Percentiles rank a stretch among this genome's conserved stretches.
Evolutionary conservation across 1,139 yeast genomes (phyloP).

Genomic region (Candida anutae): DNA sequence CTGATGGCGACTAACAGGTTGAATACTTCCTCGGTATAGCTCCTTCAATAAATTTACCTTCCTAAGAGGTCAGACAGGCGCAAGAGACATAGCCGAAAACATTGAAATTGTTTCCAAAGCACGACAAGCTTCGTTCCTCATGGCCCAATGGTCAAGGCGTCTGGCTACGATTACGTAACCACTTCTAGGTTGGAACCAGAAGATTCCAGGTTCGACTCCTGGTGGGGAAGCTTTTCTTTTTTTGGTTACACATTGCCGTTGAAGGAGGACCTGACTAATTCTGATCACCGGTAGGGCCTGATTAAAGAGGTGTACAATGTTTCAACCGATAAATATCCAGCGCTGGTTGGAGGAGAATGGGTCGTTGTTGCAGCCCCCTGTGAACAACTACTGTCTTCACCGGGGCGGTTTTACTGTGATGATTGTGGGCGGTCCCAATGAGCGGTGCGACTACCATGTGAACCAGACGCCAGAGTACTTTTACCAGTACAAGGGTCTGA

Average conservation of each 20-base stretch:
- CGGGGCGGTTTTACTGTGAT: slow-evolving; percentile 89
- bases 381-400: slow-evolving; percentile 83
- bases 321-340: slow-evolving; percentile 67
- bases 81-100: background rate
- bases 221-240: slow-evolving; percentile 73
- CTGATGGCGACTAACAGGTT: no score
- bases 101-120: background rate
- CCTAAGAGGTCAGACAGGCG: background rate
- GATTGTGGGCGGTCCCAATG: slow-evolving; percentile 95
- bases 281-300: no score
- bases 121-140: slow-evolving; percentile 42
- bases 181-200: slow-evolving; percentile 59
- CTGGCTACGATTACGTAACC: slow-evolving; percentile 46
- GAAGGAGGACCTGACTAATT: no score
- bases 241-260: background rate
- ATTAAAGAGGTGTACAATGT: no score
- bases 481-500: slow-evolving; percentile 76
- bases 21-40: no score
- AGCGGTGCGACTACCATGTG: slow-evolving; percentile 85
- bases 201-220: slow-evolving; percentile 95
- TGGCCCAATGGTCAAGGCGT: slow-evolving; percentile 54
- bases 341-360: slow-evolving; percentile 77
- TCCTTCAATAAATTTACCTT: no score
- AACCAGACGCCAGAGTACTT: slow-evolving; percentile 95
- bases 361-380: slow-evolving; percentile 80